Percentiles rank a stretch among this genome's conserved stretches.
Evolutionary conservation across 2,329 filamentous ascomycete species (phyloP).

Genomic region (Cercospora citrullina): DNA sequence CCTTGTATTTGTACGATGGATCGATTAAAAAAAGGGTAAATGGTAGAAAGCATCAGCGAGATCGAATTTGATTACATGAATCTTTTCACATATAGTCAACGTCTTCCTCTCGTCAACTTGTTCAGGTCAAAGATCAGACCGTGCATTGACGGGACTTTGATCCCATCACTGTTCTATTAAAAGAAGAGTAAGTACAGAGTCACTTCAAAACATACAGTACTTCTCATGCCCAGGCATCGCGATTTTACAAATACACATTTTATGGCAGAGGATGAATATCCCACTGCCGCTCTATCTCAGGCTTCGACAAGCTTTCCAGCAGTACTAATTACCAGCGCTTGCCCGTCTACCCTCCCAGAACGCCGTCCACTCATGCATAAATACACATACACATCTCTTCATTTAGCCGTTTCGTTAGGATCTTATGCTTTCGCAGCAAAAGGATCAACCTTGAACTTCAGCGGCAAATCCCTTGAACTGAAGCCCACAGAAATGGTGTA

Average conservation of each 20-base stretch:
- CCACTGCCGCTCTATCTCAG: not conserved
- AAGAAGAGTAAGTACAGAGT: not conserved
- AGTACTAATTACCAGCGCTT: not conserved
- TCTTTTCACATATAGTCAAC: not conserved
- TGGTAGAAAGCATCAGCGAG: not conserved
- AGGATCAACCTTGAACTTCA: conserved; percentile 17
- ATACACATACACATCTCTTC: too few relatives aligned
- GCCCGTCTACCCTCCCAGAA: not conserved
- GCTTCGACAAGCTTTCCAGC: not conserved
- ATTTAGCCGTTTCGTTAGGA: too few relatives aligned
- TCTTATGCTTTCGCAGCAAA: conserved; percentile 11
- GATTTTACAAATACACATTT: not conserved
- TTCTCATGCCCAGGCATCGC: not conserved
- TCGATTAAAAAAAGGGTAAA: not conserved
- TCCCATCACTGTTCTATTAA: not conserved
- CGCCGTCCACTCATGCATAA: too few relatives aligned
- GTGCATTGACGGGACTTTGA: too few relatives aligned
- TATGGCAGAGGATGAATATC: not conserved
- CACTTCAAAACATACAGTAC: not conserved
- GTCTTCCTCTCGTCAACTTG: not conserved
- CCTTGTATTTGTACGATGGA: not conserved
- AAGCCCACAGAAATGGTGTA: conserved; percentile 37
- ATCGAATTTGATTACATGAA: not conserved
- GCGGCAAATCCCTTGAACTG: conserved; percentile 26
- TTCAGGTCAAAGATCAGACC: not conserved